phyloP scores from a whole-genome alignment of 164 flowering plant genomes.

The Hamamelis virginiana region DNA sequence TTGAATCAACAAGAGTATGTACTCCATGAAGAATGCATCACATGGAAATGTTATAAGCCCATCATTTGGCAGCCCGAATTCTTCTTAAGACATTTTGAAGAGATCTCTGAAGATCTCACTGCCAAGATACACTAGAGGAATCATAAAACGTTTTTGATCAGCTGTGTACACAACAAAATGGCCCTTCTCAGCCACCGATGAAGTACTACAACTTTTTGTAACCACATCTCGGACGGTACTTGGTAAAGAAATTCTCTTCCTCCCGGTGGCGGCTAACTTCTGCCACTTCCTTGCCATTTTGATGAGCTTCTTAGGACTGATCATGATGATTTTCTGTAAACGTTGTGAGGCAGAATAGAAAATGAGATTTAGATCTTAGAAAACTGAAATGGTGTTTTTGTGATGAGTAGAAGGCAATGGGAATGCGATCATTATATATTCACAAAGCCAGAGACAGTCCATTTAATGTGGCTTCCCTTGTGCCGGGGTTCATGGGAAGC shows the following conservation, averaged over 20 bases:
- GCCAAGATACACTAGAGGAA: neutral
- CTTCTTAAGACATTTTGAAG: constrained; percentile 6
- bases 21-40: constrained; percentile 3
- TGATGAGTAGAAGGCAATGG: no score
- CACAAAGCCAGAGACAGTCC: no score
- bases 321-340: neutral
- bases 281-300: no score
- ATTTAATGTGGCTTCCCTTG: neutral
- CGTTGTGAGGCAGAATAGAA: neutral
- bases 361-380: neutral
- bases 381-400: no score
- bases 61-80: constrained; percentile 4
- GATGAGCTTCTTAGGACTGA: no score
- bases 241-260: constrained; percentile 5
- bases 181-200: neutral
- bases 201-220: neutral
- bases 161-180: constrained; percentile 11
- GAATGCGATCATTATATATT: no score
- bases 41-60: constrained; percentile 10
- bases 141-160: neutral
- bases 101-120: neutral
- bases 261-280: neutral
- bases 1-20: neutral
- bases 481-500: neutral
- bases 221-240: neutral